A percentile compares a stretch with the other conserved stretches of the same genome.
phyloP scores from a whole-genome alignment of 2,329 filamentous ascomycete genomes.

The Fusarium nanum region DNA sequence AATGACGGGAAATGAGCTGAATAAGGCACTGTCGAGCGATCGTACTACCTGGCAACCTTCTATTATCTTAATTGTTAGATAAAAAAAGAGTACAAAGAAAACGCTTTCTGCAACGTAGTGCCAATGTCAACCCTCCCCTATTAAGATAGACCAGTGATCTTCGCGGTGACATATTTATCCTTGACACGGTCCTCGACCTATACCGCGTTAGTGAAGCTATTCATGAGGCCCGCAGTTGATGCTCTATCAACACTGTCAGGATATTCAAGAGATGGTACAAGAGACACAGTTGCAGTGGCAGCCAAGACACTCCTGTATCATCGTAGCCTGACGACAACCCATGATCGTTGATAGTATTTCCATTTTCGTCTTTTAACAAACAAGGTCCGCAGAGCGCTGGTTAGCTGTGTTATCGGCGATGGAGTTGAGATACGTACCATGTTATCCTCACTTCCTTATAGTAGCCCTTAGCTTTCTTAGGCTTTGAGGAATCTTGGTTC shows the following conservation, averaged over 20 bases:
- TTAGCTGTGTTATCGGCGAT: too few relatives aligned
- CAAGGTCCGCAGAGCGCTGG: too few relatives aligned
- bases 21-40: too few relatives aligned
- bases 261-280: not conserved
- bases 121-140: too few relatives aligned
- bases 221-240: not conserved
- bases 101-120: too few relatives aligned
- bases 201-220: not conserved
- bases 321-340: not conserved
- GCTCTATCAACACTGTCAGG: accelerated
- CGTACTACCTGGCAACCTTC: too few relatives aligned
- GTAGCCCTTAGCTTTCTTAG: not conserved
- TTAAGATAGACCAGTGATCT: not conserved
- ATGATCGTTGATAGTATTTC: not conserved
- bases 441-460: not conserved
- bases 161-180: not conserved
- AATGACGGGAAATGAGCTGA: too few relatives aligned
- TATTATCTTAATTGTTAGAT: too few relatives aligned
- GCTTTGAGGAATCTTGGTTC: not conserved
- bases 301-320: not conserved
- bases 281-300: not conserved
- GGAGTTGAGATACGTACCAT: not conserved
- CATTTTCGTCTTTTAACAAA: not conserved
- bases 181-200: too few relatives aligned
- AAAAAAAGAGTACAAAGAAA: too few relatives aligned